Base-by-base conservation (phyloP, 305 asterid species). In the Fraxinus velutina region DNA sequence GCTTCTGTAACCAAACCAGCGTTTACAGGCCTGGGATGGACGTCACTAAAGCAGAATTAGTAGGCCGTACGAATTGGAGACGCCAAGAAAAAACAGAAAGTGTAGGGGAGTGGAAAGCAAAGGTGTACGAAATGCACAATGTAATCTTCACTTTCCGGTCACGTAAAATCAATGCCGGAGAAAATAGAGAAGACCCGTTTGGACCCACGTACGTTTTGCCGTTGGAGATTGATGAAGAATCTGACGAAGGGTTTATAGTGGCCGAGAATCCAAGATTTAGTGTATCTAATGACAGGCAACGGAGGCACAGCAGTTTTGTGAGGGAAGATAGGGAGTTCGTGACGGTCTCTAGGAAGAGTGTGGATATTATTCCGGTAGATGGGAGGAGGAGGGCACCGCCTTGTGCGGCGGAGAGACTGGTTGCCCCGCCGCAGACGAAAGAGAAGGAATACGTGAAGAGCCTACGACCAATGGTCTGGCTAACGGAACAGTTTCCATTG, bases 11-110 rank as follows among this genome's bases (percentile, higher is more conserved):
- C 12, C 97, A 93, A 80, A 94, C 96, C 36, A 93, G 95, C 82
- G 94, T 94, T 13, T 89, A 94, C 76, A 92, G 98, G 2, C 98
- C 98, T 0, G 98, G 98, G 70, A 91, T 94, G 94, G 98, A 94
- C 84, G 98, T 94, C 22, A 94, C 98, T 0, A 92, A 83, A 80
- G 97, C 98, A 12, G 93, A 91, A 81, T 83, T 94, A 17, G 78
- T 93, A 57, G 82, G 95, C 80, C 92, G 97, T 6, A 94, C 95
- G 29, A 94, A 94, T 83, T 94, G 98, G 98, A 88, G 97, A 79
- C 87, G 93, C 75, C 96, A 92, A 79, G 97, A 92, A 79, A 94
- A 94, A 80, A 83, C 71, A n/a, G 98, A 94, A 39, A 92, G 12
- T 8, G 92, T 94, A 3, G 96, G 97, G 0, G 93, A 89, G 27